phyloP scores from a whole-genome alignment of 495 filamentous ascomycete genomes.

The Trichocladium uniseriatum region DNA sequence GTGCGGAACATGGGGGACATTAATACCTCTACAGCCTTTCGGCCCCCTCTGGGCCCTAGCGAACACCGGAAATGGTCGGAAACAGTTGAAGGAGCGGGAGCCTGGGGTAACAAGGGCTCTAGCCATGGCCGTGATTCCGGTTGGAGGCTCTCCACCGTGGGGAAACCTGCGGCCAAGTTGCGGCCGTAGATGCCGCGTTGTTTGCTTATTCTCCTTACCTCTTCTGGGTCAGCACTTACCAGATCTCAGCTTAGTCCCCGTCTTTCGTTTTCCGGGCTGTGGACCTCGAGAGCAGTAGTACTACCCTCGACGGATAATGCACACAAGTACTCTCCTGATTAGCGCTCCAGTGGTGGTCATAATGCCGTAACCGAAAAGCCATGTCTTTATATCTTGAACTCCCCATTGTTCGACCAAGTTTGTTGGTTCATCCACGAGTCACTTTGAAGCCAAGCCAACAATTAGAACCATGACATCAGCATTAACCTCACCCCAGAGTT shows the following conservation, averaged over 20 bases:
- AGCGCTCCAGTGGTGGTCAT: background rate
- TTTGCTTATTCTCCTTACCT: background rate
- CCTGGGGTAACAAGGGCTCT: background rate
- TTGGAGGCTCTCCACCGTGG: slow-evolving; percentile 3
- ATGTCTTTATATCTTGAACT: background rate
- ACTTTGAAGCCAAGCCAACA: background rate
- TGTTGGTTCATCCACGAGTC: background rate
- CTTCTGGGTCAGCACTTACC: background rate
- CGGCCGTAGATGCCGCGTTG: slow-evolving; percentile 1
- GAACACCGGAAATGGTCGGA: slow-evolving; percentile 6
- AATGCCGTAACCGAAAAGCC: background rate
- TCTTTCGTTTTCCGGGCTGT: too few relatives aligned
- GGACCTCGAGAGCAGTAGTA: too few relatives aligned
- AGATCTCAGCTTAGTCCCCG: background rate
- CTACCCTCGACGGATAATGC: too few relatives aligned
- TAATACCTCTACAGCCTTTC: slow-evolving; percentile 1
- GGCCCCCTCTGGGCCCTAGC: background rate
- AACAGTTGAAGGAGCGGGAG: background rate
- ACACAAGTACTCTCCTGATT: too few relatives aligned
- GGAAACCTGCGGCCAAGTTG: background rate
- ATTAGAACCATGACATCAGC: background rate
- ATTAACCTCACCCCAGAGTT: slow-evolving; percentile 1
- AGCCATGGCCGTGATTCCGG: background rate
- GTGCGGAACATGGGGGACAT: slow-evolving; percentile 1
- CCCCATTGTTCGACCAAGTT: background rate